Percentiles rank a stretch among this genome's conserved stretches.
phyloP scores from a whole-genome alignment of 225 moss, liverwort and hornwort species.

The Pleurozium schreberi region DNA sequence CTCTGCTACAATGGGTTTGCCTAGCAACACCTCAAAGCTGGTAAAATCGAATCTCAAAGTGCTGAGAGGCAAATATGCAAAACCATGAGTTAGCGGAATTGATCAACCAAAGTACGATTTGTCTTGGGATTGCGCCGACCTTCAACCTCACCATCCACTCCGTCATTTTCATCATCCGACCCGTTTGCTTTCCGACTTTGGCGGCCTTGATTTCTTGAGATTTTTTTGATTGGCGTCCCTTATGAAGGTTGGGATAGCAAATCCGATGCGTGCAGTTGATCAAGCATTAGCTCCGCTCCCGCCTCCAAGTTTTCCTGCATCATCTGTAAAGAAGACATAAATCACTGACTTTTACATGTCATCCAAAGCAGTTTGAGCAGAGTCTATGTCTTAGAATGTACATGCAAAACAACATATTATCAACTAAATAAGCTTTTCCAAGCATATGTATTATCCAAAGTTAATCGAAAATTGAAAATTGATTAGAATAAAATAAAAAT shows the following conservation, averaged over 20 bases:
- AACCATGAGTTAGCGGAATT: slow-evolving; percentile 1
- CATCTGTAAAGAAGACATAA: not conserved
- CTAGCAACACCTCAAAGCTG: not conserved
- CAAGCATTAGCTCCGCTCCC: slow-evolving; percentile 65
- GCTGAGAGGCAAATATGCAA: not conserved
- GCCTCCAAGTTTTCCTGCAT: slow-evolving; percentile 50
- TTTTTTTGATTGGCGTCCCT: slow-evolving; percentile 66
- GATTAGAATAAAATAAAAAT: too few relatives aligned
- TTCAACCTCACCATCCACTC: not conserved
- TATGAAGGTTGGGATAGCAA: not conserved
- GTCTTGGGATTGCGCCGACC: slow-evolving; percentile 11
- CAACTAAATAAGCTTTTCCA: not conserved
- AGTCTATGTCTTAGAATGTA: not conserved
- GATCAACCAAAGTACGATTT: slow-evolving; percentile 5
- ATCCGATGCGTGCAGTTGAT: slow-evolving; percentile 3
- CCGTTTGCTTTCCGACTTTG: slow-evolving; percentile 32
- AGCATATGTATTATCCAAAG: not conserved
- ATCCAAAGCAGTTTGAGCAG: too few relatives aligned
- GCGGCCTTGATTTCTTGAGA: slow-evolving; percentile 74
- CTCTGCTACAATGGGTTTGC: not conserved
- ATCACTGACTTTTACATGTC: not conserved
- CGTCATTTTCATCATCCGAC: slow-evolving; percentile 12
- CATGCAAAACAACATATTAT: not conserved
- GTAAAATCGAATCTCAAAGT: not conserved
- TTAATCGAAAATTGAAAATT: not conserved